Evolutionary conservation across 805 yeast genomes (phyloP), one percentile per base, ranked within the genome.

Genomic region (Blastobotrys mokoenaii): DNA sequence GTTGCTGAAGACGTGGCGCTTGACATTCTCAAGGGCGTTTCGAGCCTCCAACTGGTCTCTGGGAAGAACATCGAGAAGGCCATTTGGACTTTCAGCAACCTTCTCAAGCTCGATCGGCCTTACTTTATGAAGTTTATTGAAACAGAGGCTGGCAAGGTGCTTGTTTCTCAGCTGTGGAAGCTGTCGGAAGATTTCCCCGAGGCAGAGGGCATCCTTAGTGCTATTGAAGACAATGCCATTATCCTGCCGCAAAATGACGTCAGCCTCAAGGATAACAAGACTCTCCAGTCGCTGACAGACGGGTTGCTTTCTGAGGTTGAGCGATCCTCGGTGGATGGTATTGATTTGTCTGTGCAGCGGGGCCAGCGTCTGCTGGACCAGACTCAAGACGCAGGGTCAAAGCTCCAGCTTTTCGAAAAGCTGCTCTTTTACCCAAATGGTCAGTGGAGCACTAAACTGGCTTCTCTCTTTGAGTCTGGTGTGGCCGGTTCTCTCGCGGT

Each of bases 391-490:
- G 16, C 37, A 3, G 12, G 25, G 10, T 40, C 41, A 22, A 46
- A 38, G 42, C 39, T 44, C n/a, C 46, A 43, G 33, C 36, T 45
- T 31, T 45, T 40, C 22, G 47, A 45, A 36, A 32, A 44, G 33
- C 34, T 46, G n/a, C 31, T 46, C 17, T 43, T 38, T 18, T 38
- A 44, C 25, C 32, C 46, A 2, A 18, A 37, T 12, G 43, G 43
- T 14, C 22, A 39, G 33, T 46, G 43, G 41, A 29, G n/a, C 15
- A 18, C 11, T 8, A 46, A 44, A 3, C 62, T 70, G 37, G 51
- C 55, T 14, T 52, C 54, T 1, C 16, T 51, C 2, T 55, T 60
- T 25, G 60, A 58, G 9, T 12, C 33, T 9, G 49, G 44, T 6
- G 32, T 43, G 8, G 40, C 45, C 2, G 18, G 38, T 11, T 31